phyloP scores from a whole-genome alignment of 768 basidiomycete species.

The Leccinum variicolor region DNA sequence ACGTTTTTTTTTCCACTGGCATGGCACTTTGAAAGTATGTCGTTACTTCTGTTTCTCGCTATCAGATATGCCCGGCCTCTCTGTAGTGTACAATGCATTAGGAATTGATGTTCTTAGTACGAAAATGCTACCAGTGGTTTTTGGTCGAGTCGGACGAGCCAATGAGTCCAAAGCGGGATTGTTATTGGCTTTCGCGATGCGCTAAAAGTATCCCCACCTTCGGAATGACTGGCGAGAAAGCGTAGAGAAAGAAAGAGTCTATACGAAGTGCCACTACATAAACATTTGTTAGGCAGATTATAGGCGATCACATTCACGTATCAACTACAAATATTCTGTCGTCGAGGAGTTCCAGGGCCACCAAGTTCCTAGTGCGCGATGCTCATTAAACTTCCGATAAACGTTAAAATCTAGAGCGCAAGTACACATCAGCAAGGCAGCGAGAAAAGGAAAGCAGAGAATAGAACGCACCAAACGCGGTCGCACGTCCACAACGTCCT shows the following conservation, averaged over 20 bases:
- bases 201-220: no score
- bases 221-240: no score
- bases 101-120: no score
- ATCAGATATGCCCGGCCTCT: no score
- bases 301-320: background rate
- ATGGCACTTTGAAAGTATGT: no score
- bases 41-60: no score
- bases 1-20: no score
- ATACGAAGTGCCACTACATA: background rate
- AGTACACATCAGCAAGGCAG: background rate
- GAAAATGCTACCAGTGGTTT: no score
- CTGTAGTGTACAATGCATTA: no score
- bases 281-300: background rate
- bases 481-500: conserved; percentile 94
- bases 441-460: background rate
- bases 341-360: background rate
- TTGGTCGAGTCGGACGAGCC: no score
- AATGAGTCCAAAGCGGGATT: no score
- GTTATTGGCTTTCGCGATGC: no score
- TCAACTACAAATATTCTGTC: background rate
- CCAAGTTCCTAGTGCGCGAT: conserved; percentile 36
- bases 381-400: conserved; percentile 91
- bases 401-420: conserved; percentile 76
- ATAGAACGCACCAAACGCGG: conserved; percentile 69
- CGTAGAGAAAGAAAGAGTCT: background rate